These are phyloP conservation scores for Tetraselmis striata DNA, from an alignment of 139 green algal genomes.

Conservation along the genomic window DNA sequence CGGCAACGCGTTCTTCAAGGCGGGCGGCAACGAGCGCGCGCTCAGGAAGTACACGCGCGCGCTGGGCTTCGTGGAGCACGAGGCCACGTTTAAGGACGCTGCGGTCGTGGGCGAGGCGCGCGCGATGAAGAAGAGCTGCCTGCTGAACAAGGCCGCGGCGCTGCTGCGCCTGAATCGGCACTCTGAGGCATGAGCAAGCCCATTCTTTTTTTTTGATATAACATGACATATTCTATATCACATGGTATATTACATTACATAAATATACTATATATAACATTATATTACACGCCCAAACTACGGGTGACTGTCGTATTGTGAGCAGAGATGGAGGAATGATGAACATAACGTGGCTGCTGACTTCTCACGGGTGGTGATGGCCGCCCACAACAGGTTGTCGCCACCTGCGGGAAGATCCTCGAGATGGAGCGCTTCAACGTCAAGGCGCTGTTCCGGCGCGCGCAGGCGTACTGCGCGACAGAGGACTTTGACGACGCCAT, in stretches of 20 bases:
- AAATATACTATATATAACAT: no score
- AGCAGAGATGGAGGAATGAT: no score
- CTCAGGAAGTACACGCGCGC: slow-evolving; percentile 59
- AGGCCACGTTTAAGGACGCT: slow-evolving; percentile 29
- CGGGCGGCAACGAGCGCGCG: slow-evolving; percentile 56
- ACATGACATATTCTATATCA: no score
- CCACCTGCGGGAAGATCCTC: slow-evolving; percentile 51
- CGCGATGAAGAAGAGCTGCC: slow-evolving; percentile 60
- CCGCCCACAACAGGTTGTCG: no score
- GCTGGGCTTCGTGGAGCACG: slow-evolving; percentile 48
- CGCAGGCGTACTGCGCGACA: slow-evolving; percentile 49
- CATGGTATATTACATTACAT: no score
- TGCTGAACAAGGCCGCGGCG: slow-evolving; percentile 81
- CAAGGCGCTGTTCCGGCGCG: slow-evolving; percentile 89
- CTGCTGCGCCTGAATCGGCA: slow-evolving; percentile 58
- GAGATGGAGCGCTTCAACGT: slow-evolving; percentile 76
- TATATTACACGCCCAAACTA: no score
- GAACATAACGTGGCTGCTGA: no score
- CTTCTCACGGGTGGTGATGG: no score
- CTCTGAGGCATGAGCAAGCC: no score
- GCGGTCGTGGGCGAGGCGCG: slow-evolving; percentile 39
- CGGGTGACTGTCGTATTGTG: no score
- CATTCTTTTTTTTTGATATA: no score
- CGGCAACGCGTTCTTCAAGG: slow-evolving; percentile 87
- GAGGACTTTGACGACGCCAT: slow-evolving; percentile 74